Base-by-base conservation (phyloP, 1,284 basidiomycete species). In the Erythrobasidium hasegawianum region DNA sequence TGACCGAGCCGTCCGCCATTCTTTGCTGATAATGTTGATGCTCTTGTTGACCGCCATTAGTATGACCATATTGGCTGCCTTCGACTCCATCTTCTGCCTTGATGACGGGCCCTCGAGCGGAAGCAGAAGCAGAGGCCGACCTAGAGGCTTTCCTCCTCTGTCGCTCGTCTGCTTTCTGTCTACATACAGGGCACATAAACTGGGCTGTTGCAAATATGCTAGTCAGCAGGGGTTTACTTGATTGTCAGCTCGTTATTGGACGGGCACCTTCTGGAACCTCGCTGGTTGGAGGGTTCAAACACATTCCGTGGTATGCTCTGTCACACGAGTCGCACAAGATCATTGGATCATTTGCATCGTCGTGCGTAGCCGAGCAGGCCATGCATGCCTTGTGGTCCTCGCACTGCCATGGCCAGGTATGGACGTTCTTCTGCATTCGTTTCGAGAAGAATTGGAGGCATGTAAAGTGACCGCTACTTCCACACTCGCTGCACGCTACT, bases 241-340 rank as follows among this genome's bases (percentile, higher is more conserved):
- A n/a, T n/a, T 33, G 64, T 24, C 50, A 16, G 9, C 24, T 29
- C 26, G n/a, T 7, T 27, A 16, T 3, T 7, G 3, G 50, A 8
- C 59, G 38, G 18, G 29, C 43, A 33, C 22, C 18, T 7, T 54
- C 20, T 27, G 50, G 22, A 10, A 38, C 41, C 2, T 47, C 68
- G 27, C 57, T 49, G n/a, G 80, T 77, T 40, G 76, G 80, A 72
- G 92, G 91, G 18, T 81, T 76, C 55, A 97, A 81, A 78, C 94
- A 97, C 73, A 88, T 85, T 79, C 87, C 86, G 77, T 98, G 95
- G 89, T 90, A 97, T 83, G 89, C 92, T 81, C 92, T 83, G 80
- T 98, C 95, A 77, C 95, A 98, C 57, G 82, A 84, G 80, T 97
- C 95, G 77, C 95, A 98, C 73, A 97, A 89, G 70, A 97, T 79